A percentile compares a stretch with the other conserved stretches of the same genome.
phyloP scores from a whole-genome alignment of 306 rosid species.

The Vigna unguiculata region DNA sequence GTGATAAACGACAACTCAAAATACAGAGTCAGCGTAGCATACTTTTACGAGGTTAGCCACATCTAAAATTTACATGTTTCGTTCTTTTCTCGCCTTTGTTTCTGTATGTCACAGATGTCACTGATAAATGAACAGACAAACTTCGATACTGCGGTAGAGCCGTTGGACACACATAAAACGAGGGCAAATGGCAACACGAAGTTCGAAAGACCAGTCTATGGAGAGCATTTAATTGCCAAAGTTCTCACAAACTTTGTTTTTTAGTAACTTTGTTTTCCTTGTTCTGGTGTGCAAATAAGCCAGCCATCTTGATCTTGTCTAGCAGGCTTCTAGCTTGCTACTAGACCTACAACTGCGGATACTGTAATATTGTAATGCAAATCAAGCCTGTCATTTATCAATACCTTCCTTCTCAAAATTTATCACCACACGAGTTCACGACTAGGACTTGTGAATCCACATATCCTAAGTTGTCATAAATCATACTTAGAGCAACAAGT shows the following conservation, averaged over 20 bases:
- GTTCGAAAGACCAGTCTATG: constrained; percentile 74
- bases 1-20: constrained; percentile 72
- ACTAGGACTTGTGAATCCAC: not conserved
- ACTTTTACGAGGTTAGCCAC: constrained; percentile 78
- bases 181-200: constrained; percentile 61
- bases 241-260: constrained; percentile 69
- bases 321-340: not conserved
- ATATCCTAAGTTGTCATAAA: not conserved
- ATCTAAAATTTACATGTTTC: not conserved
- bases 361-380: not conserved
- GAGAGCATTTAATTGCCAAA: constrained; percentile 80
- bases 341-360: not conserved
- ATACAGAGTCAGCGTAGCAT: constrained; percentile 79
- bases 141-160: constrained; percentile 84
- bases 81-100: constrained; percentile 4
- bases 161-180: constrained; percentile 67
- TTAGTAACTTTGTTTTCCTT: constrained; percentile 25
- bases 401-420: not conserved
- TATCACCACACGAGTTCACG: not conserved
- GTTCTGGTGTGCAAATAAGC: constrained; percentile 11
- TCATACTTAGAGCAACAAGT: not conserved
- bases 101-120: not conserved
- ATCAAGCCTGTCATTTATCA: constrained; percentile 8
- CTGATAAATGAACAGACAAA: constrained; percentile 69
- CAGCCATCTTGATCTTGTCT: not conserved